A percentile compares a stretch with the other conserved stretches of the same genome.
Conservation (phyloP, 345 rosid species). For the Bruguiera gymnorhiza region DNA sequence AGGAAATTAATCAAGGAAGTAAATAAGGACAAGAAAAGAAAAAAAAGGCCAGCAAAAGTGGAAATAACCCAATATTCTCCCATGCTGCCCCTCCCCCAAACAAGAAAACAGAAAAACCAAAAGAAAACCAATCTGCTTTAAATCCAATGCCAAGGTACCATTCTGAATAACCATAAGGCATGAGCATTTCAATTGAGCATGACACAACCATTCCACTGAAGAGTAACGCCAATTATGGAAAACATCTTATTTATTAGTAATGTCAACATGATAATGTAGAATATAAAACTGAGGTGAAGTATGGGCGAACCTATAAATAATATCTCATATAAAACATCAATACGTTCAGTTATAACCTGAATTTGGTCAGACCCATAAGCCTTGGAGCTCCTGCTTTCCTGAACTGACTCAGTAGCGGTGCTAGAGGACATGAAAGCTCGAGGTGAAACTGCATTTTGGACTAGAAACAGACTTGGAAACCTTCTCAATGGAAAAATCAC, state of each 20-base stretch:
- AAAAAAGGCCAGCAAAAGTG: background rate
- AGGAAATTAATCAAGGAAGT: conserved; percentile 2
- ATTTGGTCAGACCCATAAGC: conserved; percentile 86
- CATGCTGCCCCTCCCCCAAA: background rate
- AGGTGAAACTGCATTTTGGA: conserved; percentile 36
- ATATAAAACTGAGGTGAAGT: too few species aligned
- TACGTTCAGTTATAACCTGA: conserved; percentile 43
- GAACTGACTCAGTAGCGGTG: conserved; percentile 48
- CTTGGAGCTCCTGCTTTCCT: conserved; percentile 51
- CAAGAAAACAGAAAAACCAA: too few species aligned
- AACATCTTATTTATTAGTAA: too few species aligned
- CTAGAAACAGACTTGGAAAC: conserved; percentile 27
- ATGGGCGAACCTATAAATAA: background rate
- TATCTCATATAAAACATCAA: background rate
- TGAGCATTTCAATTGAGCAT: too few species aligned
- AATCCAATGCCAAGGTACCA: background rate
- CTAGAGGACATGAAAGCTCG: conserved; percentile 69
- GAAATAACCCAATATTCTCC: background rate
- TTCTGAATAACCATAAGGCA: background rate
- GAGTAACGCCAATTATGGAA: too few species aligned
- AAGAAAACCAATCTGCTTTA: background rate
- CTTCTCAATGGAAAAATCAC: conserved; percentile 35
- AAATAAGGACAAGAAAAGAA: conserved; percentile 5
- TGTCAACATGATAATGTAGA: background rate
- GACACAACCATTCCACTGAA: too few species aligned